Evolutionary conservation across 768 basidiomycete genomes (phyloP), one percentile per base, ranked within the genome.

Genomic region (Mycena alexandri): DNA sequence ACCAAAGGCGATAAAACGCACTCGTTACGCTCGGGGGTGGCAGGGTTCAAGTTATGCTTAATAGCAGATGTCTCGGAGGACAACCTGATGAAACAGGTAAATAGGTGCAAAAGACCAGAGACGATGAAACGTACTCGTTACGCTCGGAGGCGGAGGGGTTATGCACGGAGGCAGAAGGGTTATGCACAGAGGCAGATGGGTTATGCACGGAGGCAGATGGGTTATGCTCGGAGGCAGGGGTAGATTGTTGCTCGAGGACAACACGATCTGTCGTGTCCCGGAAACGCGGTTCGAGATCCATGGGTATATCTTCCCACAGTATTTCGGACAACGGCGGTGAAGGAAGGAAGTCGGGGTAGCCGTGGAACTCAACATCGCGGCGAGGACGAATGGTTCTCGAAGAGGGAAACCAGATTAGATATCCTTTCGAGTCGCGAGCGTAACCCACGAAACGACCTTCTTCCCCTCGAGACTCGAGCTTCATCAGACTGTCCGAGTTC

Each of bases 391-490:
- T 65, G 8, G 69, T 19, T 48, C 33, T 70, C 10, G 65, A 46
- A 1, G 51, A 48, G 3, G 69, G 65, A 22, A 70, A 67, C 64
- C 65, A 75, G n/a, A 75, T 64, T 1, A 66, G 71, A 54, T 74
- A 70, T 3, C 74, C 74, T 29, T 70, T 72, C 2, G 69, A 63
- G 33, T 72, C 71, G 0, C 63, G 16, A 1, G 63, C 70, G 42
- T 74, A 72, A 7, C 74, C 69, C 0, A 74, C 64, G 38, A 62
- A 73, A 9, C 58, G 44, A 0, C 72, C 74, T 24, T 61, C 65
- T 34, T 66, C 69, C 0, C 69, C 65, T 24, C 65, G 9, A 0
- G 60, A 7, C 2, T 0, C 16, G 1, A 70, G 9, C 24, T 70
- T 70, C 21, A 24, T 62, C 2, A 67, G 59, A 4, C 33, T n/a